These are phyloP conservation scores for Canna indica DNA, from an alignment of 176 grass and related monocot genomes.

Conservation along the genomic window DNA sequence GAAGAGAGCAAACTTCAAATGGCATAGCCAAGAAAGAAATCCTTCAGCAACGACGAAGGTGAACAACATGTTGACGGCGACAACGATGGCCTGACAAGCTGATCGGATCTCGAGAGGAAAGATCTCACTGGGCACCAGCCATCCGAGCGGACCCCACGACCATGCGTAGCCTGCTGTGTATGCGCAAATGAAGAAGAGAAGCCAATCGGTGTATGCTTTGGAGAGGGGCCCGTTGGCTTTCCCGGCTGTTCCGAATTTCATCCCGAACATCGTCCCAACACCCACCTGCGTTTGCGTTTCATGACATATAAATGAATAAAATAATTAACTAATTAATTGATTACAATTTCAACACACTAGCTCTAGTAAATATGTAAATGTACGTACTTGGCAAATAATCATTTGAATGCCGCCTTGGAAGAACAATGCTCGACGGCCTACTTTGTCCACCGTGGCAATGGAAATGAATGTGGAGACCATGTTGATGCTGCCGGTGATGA, in stretches of 20 bases:
- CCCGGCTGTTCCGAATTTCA: constrained; percentile 40
- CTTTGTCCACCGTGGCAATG: constrained; percentile 39
- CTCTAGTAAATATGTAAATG: too few relatives aligned
- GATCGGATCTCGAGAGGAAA: constrained; percentile 31
- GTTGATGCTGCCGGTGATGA: constrained; percentile 59
- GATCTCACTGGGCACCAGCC: constrained; percentile 32
- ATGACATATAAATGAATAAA: too few relatives aligned
- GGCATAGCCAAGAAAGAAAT: neutral
- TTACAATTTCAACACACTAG: too few relatives aligned
- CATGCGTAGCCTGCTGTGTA: constrained; percentile 1
- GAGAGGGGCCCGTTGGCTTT: neutral
- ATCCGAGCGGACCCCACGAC: constrained; percentile 36
- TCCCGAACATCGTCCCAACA: constrained; percentile 33
- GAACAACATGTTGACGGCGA: neutral
- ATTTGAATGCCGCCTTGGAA: constrained; percentile 48
- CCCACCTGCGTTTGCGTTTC: neutral
- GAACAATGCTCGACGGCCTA: constrained; percentile 35
- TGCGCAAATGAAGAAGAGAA: neutral
- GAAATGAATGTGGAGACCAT: constrained; percentile 42
- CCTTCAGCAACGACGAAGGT: neutral
- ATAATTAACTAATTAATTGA: too few relatives aligned
- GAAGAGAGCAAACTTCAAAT: neutral
- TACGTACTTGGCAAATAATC: constrained; percentile 31
- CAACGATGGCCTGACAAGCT: neutral
- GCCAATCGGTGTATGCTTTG: neutral